These are phyloP conservation scores for Trichoderma sp. DNA, from an alignment of 2,329 filamentous ascomycete genomes.

Conservation along the genomic window DNA sequence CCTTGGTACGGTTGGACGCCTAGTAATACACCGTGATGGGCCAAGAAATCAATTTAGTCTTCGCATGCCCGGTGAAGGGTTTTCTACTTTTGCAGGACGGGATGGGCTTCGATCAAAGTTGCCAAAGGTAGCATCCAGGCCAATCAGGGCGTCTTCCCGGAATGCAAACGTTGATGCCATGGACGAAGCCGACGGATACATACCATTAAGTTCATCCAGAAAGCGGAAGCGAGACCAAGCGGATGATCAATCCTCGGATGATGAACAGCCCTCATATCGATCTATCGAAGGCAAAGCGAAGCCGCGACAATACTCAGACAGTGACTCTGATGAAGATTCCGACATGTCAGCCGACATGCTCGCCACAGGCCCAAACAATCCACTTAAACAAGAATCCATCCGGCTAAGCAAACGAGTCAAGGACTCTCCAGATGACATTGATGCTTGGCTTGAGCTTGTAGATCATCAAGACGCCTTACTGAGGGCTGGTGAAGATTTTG, in stretches of 20 bases:
- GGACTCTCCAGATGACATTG: constrained; percentile 66
- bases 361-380: constrained; percentile 45
- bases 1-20: constrained; percentile 63
- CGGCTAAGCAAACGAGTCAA: constrained; percentile 67
- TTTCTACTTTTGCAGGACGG: constrained; percentile 45
- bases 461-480: constrained; percentile 75
- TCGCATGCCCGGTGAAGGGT: constrained; percentile 48
- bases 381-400: constrained; percentile 59
- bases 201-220: constrained; percentile 49
- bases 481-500: constrained; percentile 49
- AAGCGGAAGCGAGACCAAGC: constrained; percentile 47
- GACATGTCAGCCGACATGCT: constrained; percentile 47
- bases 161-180: constrained; percentile 32
- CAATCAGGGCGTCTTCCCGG: constrained; percentile 46
- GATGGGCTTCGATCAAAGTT: constrained; percentile 52
- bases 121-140: constrained; percentile 43
- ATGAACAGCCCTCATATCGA: constrained; percentile 62
- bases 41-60: constrained; percentile 60
- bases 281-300: constrained; percentile 69
- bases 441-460: constrained; percentile 79
- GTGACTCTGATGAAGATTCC: constrained; percentile 55
- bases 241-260: constrained; percentile 47
- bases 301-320: constrained; percentile 49
- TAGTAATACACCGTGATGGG: constrained; percentile 69
- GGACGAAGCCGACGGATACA: constrained; percentile 50